phyloP scores from a whole-genome alignment of 768 basidiomycete species.

The Pleurotus giganteus region DNA sequence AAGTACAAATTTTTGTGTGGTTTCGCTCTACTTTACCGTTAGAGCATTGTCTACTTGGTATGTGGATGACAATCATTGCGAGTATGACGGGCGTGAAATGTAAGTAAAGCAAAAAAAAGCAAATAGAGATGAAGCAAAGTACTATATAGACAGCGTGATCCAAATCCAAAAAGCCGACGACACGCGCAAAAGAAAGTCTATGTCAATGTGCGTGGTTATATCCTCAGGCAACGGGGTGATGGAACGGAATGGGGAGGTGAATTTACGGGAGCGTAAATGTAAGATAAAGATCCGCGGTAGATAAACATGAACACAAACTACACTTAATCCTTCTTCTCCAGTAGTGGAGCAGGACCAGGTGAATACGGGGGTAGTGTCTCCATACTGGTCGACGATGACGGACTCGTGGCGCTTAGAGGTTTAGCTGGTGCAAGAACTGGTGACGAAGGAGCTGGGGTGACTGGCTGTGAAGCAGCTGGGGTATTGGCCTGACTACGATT shows the following conservation, averaged over 20 bases:
- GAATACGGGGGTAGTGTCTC: conserved; percentile 42
- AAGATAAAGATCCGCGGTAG: neutral
- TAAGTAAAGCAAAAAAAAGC: neutral
- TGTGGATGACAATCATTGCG: neutral
- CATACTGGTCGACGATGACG: conserved; percentile 11
- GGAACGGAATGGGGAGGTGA: neutral
- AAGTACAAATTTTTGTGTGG: neutral
- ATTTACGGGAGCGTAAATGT: neutral
- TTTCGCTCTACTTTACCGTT: neutral
- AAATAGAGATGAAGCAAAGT: neutral
- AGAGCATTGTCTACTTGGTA: neutral
- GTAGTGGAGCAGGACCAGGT: conserved; percentile 11
- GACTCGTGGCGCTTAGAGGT: conserved; percentile 5
- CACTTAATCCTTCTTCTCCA: conserved; percentile 1
- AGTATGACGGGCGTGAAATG: neutral
- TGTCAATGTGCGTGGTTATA: too few species aligned
- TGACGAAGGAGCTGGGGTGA: conserved; percentile 48
- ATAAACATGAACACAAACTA: neutral
- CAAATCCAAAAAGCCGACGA: neutral
- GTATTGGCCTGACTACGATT: conserved; percentile 85
- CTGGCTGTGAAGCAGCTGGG: conserved; percentile 61
- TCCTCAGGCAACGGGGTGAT: neutral
- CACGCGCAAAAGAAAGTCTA: too few species aligned
- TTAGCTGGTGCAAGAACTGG: conserved; percentile 9
- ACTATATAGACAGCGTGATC: conserved; percentile 5